Evolutionary conservation across 345 rosid genomes (phyloP).

Genomic region (Melaleuca alternifolia): DNA sequence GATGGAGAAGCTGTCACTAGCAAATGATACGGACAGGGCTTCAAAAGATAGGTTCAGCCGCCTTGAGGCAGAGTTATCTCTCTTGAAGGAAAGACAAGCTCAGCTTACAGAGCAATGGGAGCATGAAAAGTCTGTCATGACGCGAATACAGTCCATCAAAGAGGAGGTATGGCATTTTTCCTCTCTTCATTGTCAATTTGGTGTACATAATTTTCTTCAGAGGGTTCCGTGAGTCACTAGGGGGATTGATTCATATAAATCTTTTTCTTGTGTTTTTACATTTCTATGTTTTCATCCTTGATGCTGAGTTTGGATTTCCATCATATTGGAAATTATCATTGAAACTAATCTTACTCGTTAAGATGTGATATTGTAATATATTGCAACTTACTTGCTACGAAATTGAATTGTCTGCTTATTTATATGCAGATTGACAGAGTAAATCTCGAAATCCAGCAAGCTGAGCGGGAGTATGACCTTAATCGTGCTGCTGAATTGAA

Average conservation of each 20-base stretch:
- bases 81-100: constrained; percentile 72
- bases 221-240: not conserved
- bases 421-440: constrained; percentile 76
- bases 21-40: constrained; percentile 88
- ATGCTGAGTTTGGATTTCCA: not conserved
- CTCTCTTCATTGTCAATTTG: not conserved
- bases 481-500: constrained; percentile 98
- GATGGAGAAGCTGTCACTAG: constrained; percentile 96
- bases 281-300: not conserved
- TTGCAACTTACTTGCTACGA: not conserved
- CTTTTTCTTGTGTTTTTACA: not conserved
- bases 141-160: constrained; percentile 84
- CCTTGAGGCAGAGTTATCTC: constrained; percentile 67
- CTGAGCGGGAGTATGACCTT: constrained; percentile 96
- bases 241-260: not conserved
- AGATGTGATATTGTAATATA: not conserved
- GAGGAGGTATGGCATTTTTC: constrained; percentile 50
- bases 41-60: constrained; percentile 83
- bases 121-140: constrained; percentile 97
- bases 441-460: constrained; percentile 94
- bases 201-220: not conserved
- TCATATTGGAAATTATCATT: not conserved
- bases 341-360: not conserved
- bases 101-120: constrained; percentile 95
- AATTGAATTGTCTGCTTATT: not conserved